Evolutionary conservation across 1,139 yeast species (phyloP).

Genomic region (Candida frijolesensis): DNA sequence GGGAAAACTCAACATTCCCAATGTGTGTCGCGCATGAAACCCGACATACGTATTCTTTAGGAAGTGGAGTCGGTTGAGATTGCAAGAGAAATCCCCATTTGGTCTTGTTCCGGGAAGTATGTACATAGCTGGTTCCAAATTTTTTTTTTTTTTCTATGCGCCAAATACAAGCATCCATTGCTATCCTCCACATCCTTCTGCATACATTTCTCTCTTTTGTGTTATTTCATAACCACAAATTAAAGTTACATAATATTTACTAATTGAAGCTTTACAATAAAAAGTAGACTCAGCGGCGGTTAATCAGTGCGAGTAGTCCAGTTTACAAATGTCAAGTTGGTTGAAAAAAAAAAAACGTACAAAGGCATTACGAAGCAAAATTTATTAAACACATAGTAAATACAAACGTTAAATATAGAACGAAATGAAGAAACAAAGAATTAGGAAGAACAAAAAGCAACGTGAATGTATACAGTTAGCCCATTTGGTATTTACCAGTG

Average conservation of each 20-base stretch:
- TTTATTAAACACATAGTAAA: conserved; percentile 2
- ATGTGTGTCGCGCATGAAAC: too few relatives aligned
- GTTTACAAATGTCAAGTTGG: not conserved
- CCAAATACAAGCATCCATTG: too few relatives aligned
- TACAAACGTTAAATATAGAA: not conserved
- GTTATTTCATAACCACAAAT: not conserved
- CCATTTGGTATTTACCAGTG: conserved; percentile 9
- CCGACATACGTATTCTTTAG: too few relatives aligned
- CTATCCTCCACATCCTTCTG: too few relatives aligned
- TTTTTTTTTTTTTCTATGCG: too few relatives aligned
- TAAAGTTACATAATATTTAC: conserved; percentile 1
- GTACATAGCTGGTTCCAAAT: too few relatives aligned
- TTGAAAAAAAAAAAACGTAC: not conserved
- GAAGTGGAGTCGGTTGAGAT: too few relatives aligned
- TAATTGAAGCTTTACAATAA: not conserved
- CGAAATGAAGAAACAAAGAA: not conserved
- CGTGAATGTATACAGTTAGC: not conserved
- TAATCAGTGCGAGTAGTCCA: not conserved
- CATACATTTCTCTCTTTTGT: not conserved
- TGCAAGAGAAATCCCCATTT: too few relatives aligned
- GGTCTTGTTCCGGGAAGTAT: too few relatives aligned
- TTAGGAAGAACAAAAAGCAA: not conserved
- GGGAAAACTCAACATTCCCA: too few relatives aligned
- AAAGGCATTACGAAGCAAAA: not conserved
- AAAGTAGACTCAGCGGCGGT: not conserved